Conservation (phyloP, 2,329 filamentous ascomycete species). For the Penicillium decumbens region DNA sequence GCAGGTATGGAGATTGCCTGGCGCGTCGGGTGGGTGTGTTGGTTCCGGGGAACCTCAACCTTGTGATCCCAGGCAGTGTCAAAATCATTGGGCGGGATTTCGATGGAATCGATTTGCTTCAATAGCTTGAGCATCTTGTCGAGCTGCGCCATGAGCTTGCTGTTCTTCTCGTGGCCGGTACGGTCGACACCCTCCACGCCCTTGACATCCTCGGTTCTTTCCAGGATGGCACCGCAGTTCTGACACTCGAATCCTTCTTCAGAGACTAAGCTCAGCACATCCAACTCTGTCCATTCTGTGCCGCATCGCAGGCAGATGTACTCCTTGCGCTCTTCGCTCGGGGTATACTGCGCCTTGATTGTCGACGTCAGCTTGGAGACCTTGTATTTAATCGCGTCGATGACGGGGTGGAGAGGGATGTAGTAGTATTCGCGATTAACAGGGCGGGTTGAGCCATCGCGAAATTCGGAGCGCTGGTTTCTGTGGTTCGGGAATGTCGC, state of each 20-base stretch:
- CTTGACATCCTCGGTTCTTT: constrained; percentile 44
- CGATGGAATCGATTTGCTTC: constrained; percentile 46
- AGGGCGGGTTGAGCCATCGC: constrained; percentile 74
- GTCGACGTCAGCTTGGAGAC: constrained; percentile 83
- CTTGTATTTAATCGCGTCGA: constrained; percentile 94
- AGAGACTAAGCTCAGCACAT: constrained; percentile 72
- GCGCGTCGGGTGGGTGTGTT: constrained; percentile 40
- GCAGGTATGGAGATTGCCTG: constrained; percentile 40
- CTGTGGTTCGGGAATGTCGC: constrained; percentile 36
- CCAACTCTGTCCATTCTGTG: constrained; percentile 81
- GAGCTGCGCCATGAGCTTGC: constrained; percentile 47
- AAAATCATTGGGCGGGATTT: constrained; percentile 48
- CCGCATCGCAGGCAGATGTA: constrained; percentile 79
- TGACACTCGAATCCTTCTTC: constrained; percentile 74
- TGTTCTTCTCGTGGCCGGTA: constrained; percentile 49
- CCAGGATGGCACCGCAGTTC: constrained; percentile 57
- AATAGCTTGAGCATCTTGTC: constrained; percentile 45
- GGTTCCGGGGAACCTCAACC: constrained; percentile 44
- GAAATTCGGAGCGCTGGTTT: constrained; percentile 69
- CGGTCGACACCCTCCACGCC: constrained; percentile 41
- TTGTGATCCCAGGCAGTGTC: constrained; percentile 48
- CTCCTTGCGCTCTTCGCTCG: constrained; percentile 83
- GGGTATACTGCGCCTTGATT: constrained; percentile 77
- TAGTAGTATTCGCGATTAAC: constrained; percentile 92
- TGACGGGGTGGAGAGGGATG: constrained; percentile 88